Evolutionary conservation across 169 alveolate genomes (phyloP).

Genomic region (Cryptosporidium viatorum): DNA sequence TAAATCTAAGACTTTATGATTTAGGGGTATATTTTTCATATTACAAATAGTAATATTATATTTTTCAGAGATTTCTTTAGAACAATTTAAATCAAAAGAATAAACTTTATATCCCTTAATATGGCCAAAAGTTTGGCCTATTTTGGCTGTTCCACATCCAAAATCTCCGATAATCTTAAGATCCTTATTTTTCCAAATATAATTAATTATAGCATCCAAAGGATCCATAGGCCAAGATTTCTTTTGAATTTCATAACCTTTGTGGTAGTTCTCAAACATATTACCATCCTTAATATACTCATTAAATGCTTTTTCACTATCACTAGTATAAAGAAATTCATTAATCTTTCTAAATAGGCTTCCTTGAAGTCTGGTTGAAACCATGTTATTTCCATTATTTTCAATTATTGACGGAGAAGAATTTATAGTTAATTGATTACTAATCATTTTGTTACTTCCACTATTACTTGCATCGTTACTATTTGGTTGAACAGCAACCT

Average conservation of each 20-base stretch:
- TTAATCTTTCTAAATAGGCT: conserved; percentile 80
- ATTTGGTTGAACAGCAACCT: neutral
- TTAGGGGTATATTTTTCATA: conserved; percentile 83
- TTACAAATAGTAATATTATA: conserved; percentile 83
- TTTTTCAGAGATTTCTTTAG: conserved; percentile 77
- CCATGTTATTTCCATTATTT: neutral
- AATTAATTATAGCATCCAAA: conserved; percentile 65
- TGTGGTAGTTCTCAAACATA: conserved; percentile 80
- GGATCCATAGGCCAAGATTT: conserved; percentile 81
- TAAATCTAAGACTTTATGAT: conserved; percentile 76
- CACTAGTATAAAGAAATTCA: conserved; percentile 79
- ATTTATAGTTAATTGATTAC: neutral
- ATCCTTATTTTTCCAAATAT: conserved; percentile 46
- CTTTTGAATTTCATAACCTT: conserved; percentile 80
- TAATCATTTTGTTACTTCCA: neutral
- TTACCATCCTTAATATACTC: conserved; percentile 74
- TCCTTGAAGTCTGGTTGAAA: conserved; percentile 76
- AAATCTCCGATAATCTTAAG: conserved; percentile 78
- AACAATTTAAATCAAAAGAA: conserved; percentile 81
- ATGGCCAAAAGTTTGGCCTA: conserved; percentile 76
- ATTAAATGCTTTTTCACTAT: conserved; percentile 77
- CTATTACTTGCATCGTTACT: neutral
- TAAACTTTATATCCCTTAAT: conserved; percentile 72
- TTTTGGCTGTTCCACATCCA: conserved; percentile 82
- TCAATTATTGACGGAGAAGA: neutral